A percentile compares a stretch with the other conserved stretches of the same genome.
Evolutionary conservation across 2,329 filamentous ascomycete species (phyloP).

Genomic region (Calonectria montana): DNA sequence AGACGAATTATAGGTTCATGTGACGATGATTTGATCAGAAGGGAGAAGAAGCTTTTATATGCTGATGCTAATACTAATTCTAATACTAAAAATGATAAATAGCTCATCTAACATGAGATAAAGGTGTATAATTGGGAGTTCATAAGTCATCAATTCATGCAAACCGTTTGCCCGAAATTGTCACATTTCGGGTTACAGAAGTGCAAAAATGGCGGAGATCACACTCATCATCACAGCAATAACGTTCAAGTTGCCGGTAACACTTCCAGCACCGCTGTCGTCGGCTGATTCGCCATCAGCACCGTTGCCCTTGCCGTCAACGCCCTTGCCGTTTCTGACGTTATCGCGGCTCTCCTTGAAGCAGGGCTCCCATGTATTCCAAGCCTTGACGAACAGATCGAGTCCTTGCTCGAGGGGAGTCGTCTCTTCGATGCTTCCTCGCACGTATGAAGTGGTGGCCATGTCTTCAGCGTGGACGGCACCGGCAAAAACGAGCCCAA

Average conservation of each 20-base stretch:
- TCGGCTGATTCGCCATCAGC: not conserved
- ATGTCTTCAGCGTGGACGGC: slow-evolving; percentile 27
- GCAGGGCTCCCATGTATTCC: slow-evolving; percentile 26
- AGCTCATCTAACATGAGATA: not conserved
- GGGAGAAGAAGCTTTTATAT: not conserved
- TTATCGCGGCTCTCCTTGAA: slow-evolving; percentile 31
- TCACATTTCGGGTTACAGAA: not conserved
- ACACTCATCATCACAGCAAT: not conserved
- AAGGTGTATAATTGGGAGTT: not conserved
- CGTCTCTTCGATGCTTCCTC: slow-evolving; percentile 2
- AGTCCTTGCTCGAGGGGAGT: slow-evolving; percentile 24
- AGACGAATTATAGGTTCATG: not conserved
- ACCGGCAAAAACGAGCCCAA: slow-evolving; percentile 24
- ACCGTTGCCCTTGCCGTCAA: slow-evolving; percentile 11
- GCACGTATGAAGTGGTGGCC: not conserved
- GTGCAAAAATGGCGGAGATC: not conserved
- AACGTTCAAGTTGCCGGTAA: not conserved
- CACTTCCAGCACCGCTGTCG: not conserved
- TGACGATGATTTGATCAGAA: not conserved
- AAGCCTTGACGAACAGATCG: slow-evolving; percentile 27
- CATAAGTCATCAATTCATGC: not conserved
- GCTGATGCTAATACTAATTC: not conserved
- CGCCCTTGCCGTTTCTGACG: slow-evolving; percentile 24
- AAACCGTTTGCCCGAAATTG: not conserved
- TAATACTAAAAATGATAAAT: not conserved